Evolutionary conservation across 345 rosid species (phyloP), one percentile per base, ranked within the genome.

Genomic region (Gynandropsis gynandra): DNA sequence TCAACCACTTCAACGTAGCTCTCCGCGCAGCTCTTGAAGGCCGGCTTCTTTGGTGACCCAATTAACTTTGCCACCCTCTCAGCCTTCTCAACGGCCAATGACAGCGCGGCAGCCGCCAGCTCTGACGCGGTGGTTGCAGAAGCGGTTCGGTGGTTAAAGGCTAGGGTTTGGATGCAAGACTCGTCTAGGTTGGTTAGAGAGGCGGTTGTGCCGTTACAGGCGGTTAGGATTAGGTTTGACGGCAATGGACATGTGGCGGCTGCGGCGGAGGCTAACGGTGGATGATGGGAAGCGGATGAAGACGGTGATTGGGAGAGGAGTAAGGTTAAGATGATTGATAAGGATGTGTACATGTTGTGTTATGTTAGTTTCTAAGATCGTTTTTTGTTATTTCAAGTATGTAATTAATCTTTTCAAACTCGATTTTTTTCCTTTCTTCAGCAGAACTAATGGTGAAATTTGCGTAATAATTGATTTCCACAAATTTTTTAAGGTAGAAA

Each of bases 11-110:
- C 64, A 1, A 10, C 47, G 47, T 65, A 58, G 32, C 59, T 65
- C 16, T 65, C 70, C 0, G 49, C 54, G 47, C 70, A 65, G 52
- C 70, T 65, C 33, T 65, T 65, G 40, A 52, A 58, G 53, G 64
- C 58, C 16, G 70, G 60, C 15, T 65, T 65, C 42, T 52, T 65
- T 0, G 70, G 70, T 21, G 54, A 46, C 16, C 60, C 70, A 0
- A 58, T 52, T 9, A 65, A 55, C 20, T 33, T 39, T 54, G 33
- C 29, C 4, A 59, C 52, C 10, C 12, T 4, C 9, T 58, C 24
- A n/a, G 64, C 55, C 55, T 58, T 65, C 13, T 58, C 60, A 10
- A 21, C 24, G 4, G 70, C 55, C 13, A 58, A 0, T 16, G 49
- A 32, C 34, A 58, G 15, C 0, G 55, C 24, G 0, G 54, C 55